Base-by-base conservation (phyloP, 345 rosid genomes). In the Ricinus communis region DNA sequence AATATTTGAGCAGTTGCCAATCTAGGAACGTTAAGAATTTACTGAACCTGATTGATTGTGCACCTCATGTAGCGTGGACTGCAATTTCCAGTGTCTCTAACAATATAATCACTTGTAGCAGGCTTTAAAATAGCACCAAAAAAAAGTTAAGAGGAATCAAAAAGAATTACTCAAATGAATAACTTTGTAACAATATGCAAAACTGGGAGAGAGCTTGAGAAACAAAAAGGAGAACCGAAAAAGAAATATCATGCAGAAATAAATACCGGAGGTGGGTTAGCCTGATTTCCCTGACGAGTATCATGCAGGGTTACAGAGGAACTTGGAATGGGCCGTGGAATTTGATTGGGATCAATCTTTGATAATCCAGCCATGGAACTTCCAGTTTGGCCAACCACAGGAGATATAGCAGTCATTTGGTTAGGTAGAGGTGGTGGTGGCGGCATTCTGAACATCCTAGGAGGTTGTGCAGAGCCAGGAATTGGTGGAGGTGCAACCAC, bases 21-120 rank as follows among this genome's bases (percentile, higher is more conserved):
- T 41, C 55, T 51, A 41, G 40, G 59, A 28, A 70, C 63, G 67
- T 2, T 43, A 64, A 79, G 72, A 71, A 62, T 72, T 59, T 53
- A 56, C 21, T 60, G 14, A 55, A 95, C 99, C 98, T 93, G 99
- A 83, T 86, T 91, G 79, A 95, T 89, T 50, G 99, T 93, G 78
- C 97, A 95, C 84, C 99, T 88, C 94, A 95, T 89, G 86, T 86
- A 88, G 72, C 98, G 99, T 45, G 99, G 99, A 84, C 99, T 95
- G 77, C 97, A 93, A 78, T 92, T 95, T 66, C 98, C 97, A 0
- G 90, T 88, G 83, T 95, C 99, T 77, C 84, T 80, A 59, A 78
- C 93, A 55, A 93, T 89, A 82, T 86, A 95, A 72, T 93, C 98
- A 77, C 91, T 90, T 58, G 94, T 86, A 27, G 93, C 97, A 76